Evolutionary conservation across 2,329 filamentous ascomycete genomes (phyloP), one percentile per base, ranked within the genome.

Genomic region (Neofusicoccum kwambonambiense): DNA sequence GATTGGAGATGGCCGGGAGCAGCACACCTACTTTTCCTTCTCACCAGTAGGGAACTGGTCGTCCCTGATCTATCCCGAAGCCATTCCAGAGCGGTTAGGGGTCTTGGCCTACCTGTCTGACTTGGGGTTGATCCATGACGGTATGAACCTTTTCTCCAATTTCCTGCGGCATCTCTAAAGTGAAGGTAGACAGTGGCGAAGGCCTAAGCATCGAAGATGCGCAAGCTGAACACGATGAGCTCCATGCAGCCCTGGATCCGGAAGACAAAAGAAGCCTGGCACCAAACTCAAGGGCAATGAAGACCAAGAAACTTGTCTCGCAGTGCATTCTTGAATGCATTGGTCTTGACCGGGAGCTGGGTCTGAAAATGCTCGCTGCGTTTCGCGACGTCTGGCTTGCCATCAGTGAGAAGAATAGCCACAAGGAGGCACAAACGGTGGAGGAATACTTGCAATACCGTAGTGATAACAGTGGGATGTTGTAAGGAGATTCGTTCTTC

Each of bases 281-380:
- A 35, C 12, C 15, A 13, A 17, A 19, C 1, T 52, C 50, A 9
- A 52, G n/a, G 19, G 50, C 50, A 15, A 52, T 52, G 50, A 52
- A 52, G 34, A 52, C 34, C 12, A 52, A 52, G 27, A 52, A 52
- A 35, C 50, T 52, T 37, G 50, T 52, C n/a, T 52, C 50, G 50
- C 50, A 52, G 31, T 51, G 49, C 49, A 51, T 51, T n/a, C 31
- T 51, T 6, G 49, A 51, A n/a, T 51, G 49, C 49, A 12, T 47
- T n/a, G 17, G n/a, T 13, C 44, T 47, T 17, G 44, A 47, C 13
- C 44, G 44, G 9, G 44, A 47, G n/a, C 19, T 47, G 12, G 44
- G 44, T 9, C 19, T 47, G 13, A 17, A 47, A 4, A 47, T 47
- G 44, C 44, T 47, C n/a, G 44, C 44, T 17, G 44, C 44, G 19